Evolutionary conservation across 1,284 basidiomycete genomes (phyloP), one percentile per base, ranked within the genome.

Genomic region (Schizopora paradoxa): DNA sequence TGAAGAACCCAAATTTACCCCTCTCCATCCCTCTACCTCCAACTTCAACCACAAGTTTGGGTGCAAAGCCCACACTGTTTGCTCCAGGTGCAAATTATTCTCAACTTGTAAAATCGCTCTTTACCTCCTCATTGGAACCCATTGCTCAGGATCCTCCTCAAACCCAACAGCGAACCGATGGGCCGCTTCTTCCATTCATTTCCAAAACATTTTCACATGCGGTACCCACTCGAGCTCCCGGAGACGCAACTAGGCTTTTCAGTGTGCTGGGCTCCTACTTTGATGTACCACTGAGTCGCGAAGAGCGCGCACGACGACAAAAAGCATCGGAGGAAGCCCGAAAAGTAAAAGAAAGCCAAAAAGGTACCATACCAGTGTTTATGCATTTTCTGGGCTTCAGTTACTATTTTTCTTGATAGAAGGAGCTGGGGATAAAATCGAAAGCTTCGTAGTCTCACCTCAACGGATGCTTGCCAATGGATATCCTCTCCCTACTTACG

Each of bases 381-480:
- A n/a, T n/a, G n/a, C n/a, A n/a, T n/a, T n/a, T n/a, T n/a, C n/a
- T n/a, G n/a, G n/a, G n/a, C n/a, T n/a, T n/a, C n/a, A n/a, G n/a
- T n/a, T n/a, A n/a, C n/a, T n/a, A n/a, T n/a, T n/a, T n/a, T n/a
- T n/a, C n/a, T n/a, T n/a, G n/a, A n/a, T n/a, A n/a, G n/a, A n/a
- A n/a, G n/a, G n/a, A n/a, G n/a, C n/a, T n/a, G n/a, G n/a, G n/a
- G n/a, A n/a, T n/a, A n/a, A n/a, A n/a, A n/a, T n/a, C n/a, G n/a
- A n/a, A n/a, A n/a, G n/a, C 38, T 93, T 89, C 63, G 60, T 91
- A 34, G 70, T 95, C 18, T 78, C 82, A 0, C 67, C 82, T 6
- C 81, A 89, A 47, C 84, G 92, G 59, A 93, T 96, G 89, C 70
- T 86, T 40, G 88, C 92, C 58, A 91, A 95, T 58, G 88, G 91